Evolutionary conservation across 192 early-diverging fungal genomes (phyloP).

Genomic region (Backusella tuberculispora): DNA sequence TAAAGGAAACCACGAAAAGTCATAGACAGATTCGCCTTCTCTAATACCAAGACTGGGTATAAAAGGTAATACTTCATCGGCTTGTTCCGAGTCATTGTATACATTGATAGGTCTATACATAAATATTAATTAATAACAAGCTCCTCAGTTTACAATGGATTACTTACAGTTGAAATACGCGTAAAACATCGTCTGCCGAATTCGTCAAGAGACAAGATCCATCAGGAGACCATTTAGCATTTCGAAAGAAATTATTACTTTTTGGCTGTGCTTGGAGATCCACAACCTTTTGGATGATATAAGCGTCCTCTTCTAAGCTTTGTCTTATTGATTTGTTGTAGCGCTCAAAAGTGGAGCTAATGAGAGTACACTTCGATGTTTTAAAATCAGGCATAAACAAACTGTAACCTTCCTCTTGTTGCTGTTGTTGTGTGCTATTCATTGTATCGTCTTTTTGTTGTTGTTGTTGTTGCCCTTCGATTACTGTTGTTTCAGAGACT

Average conservation of each 20-base stretch:
- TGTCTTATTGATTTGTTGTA: background rate
- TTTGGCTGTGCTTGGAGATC: background rate
- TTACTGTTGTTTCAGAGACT: too few species aligned
- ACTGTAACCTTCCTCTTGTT: background rate
- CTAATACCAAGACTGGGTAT: conserved; percentile 33
- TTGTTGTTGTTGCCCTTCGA: background rate
- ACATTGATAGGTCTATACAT: conserved; percentile 4
- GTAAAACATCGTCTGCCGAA: conserved; percentile 62
- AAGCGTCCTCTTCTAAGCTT: background rate
- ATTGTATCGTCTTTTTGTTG: too few species aligned
- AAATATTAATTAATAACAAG: conserved; percentile 25
- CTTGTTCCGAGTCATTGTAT: conserved; percentile 1
- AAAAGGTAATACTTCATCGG: background rate
- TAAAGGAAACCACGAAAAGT: conserved; percentile 66
- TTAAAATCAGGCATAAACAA: conserved; percentile 10
- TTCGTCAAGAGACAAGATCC: conserved; percentile 64
- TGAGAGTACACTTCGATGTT: background rate
- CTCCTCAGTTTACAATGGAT: background rate
- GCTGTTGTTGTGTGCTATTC: background rate
- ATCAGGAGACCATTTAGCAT: conserved; percentile 70
- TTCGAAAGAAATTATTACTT: conserved; percentile 63
- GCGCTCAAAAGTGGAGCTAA: background rate
- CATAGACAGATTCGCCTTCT: conserved; percentile 62
- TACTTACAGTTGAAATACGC: conserved; percentile 58
- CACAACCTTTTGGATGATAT: background rate